Base-by-base conservation (phyloP, 1,284 basidiomycete species). In the Boletellus deceptivus region DNA sequence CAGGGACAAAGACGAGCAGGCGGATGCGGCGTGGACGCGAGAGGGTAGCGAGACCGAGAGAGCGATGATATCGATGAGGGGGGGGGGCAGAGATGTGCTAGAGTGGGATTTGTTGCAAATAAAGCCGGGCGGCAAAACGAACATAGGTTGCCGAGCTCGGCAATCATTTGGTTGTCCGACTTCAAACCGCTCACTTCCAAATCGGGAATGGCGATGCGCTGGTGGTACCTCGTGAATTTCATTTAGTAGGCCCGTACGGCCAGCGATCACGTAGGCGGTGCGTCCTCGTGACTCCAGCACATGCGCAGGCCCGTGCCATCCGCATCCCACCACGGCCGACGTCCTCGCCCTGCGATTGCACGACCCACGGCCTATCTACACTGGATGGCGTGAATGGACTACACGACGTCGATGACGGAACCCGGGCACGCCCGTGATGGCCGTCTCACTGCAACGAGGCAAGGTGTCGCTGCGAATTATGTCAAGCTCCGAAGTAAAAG, bases 21-120 rank as follows among this genome's bases (percentile, higher is more conserved):
- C 43, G 50, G 41, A 45, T 50, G 50, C 17, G 43, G 52, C 29
- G 41, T 39, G 50, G 51, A 49, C 20, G 27, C 11, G 3, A 47
- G 48, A 42, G 53, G 56, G 43, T 13, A 56, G 46, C 49, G 46
- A 16, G 49, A 27, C 45, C 55, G 54, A 52, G 50, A 44, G 52
- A 54, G 18, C 38, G 46, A 46, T 48, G 69, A 54, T 64, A 64
- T 70, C 67, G 65, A 57, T 66, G 68, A 52, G 54, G 60, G 51
- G 53, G n/a, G 53, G 49, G 64, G 63, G 66, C 52, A 66, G 66
- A 50, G 67, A 64, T 57, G 63, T 42, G 49, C 49, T 53, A 36
- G 34, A 70, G 66, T 70, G 69, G 62, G 66, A 70, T 60, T 67
- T 70, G 69, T 70, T 55, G 69, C 64, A 67, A 67, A 71, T 70